These are phyloP conservation scores for Citrus sp. DNA, from an alignment of 345 rosid species.

Conservation along the genomic window DNA sequence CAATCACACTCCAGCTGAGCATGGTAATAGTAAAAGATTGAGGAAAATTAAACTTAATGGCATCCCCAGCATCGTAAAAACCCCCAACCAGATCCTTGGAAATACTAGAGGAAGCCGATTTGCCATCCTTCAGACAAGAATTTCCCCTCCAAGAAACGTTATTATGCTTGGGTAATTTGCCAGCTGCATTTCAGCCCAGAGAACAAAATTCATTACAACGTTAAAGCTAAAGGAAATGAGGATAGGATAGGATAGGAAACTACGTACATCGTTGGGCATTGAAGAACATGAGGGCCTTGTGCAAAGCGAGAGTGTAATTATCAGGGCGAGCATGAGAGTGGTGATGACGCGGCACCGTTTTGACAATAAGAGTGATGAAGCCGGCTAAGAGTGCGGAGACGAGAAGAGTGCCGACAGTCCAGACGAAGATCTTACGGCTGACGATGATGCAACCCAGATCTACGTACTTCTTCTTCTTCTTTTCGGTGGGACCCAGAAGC, in stretches of 20 bases:
- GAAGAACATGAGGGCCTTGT: conserved; percentile 97
- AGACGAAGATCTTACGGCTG: conserved; percentile 90
- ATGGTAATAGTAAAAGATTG: conserved; percentile 87
- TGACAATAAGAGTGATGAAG: conserved; percentile 71
- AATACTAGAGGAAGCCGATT: conserved; percentile 38
- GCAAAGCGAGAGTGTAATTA: conserved; percentile 87
- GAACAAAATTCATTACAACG: not conserved
- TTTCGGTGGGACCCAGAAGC: conserved; percentile 87
- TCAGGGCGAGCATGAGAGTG: conserved; percentile 55
- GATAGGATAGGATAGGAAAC: not conserved
- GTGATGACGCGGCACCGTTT: conserved; percentile 79
- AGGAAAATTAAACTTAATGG: conserved; percentile 93
- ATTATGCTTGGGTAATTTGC: conserved; percentile 82
- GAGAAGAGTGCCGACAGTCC: conserved; percentile 77
- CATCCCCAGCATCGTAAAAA: conserved; percentile 92
- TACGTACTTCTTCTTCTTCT: conserved; percentile 95
- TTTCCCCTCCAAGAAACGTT: conserved; percentile 96
- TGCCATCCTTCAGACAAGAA: conserved; percentile 79
- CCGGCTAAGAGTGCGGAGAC: conserved; percentile 65
- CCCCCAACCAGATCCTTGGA: conserved; percentile 84
- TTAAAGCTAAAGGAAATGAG: not conserved
- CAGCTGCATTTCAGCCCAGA: conserved; percentile 49
- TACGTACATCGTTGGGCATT: conserved; percentile 82
- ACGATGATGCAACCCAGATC: conserved; percentile 96
- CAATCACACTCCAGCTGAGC: conserved; percentile 99